phyloP scores from a whole-genome alignment of 306 rosid genomes.

The Castanea sativa region DNA sequence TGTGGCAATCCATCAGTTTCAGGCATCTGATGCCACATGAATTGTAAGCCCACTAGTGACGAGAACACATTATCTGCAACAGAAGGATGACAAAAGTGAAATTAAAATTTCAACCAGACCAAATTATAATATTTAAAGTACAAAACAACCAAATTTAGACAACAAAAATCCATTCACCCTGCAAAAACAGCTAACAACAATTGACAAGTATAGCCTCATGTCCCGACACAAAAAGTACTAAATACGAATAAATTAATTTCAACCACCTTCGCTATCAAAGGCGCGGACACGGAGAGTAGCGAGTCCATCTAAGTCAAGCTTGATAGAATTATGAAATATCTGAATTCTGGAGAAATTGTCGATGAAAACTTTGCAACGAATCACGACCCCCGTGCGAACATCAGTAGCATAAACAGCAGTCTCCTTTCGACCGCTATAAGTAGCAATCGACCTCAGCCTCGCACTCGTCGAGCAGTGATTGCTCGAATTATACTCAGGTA shows the following conservation, averaged over 20 bases:
- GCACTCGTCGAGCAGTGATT: conserved; percentile 89
- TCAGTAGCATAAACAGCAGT: conserved; percentile 94
- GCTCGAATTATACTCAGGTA: conserved; percentile 80
- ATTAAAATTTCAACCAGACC: conserved; percentile 23
- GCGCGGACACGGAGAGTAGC: conserved; percentile 86
- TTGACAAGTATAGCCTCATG: no score
- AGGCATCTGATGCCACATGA: conserved; percentile 73
- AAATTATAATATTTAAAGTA: conserved; percentile 1
- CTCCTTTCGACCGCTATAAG: conserved; percentile 89
- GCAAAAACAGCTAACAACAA: neutral
- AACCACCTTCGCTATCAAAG: conserved; percentile 79
- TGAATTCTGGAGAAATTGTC: conserved; percentile 81
- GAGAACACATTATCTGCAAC: conserved; percentile 93
- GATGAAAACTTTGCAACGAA: conserved; percentile 90
- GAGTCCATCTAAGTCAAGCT: conserved; percentile 96
- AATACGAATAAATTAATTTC: neutral
- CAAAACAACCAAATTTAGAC: neutral
- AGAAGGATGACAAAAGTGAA: neutral
- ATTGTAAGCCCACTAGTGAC: conserved; percentile 89
- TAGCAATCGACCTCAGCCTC: conserved; percentile 68
- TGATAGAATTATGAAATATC: conserved; percentile 83
- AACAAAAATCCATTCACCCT: neutral
- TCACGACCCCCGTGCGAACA: conserved; percentile 60
- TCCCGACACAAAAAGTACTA: neutral
- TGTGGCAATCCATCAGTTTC: conserved; percentile 48